A percentile compares a stretch with the other conserved stretches of the same genome.
Conservation (phyloP, 2,329 filamentous ascomycete genomes). For the Ophiognomonia clavigignenti-juglandacearum region DNA sequence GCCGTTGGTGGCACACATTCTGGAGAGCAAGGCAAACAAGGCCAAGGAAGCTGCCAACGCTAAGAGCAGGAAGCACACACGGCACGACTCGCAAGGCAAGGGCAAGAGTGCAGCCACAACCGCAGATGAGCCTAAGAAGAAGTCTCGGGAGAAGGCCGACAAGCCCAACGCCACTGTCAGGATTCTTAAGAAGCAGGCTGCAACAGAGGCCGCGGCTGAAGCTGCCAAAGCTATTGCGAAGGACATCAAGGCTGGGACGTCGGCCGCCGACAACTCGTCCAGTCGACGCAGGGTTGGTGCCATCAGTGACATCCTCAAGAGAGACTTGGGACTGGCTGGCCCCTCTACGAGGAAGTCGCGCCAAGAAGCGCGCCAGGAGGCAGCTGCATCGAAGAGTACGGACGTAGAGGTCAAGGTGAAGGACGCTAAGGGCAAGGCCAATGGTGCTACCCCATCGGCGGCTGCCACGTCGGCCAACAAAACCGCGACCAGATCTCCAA, state of each 20-base stretch:
- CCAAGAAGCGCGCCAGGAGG: conserved; percentile 45
- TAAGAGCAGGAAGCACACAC: conserved; percentile 51
- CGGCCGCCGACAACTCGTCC: conserved; percentile 39
- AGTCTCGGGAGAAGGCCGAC: conserved; percentile 50
- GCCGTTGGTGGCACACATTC: conserved; percentile 62
- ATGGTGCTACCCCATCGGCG: conserved; percentile 13
- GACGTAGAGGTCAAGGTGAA: conserved; percentile 43
- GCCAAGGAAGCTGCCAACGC: conserved; percentile 51
- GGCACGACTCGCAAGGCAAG: conserved; percentile 50
- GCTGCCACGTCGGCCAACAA: conserved; percentile 17
- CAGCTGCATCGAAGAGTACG: conserved; percentile 29
- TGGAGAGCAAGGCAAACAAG: conserved; percentile 76
- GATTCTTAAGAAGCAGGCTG: conserved; percentile 56
- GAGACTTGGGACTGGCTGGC: conserved; percentile 60
- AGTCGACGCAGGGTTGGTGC: conserved; percentile 50
- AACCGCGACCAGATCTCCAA: conserved; percentile 12
- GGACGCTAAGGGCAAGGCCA: conserved; percentile 23
- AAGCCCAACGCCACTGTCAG: conserved; percentile 57
- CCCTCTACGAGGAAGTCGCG: conserved; percentile 58
- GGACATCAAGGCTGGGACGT: conserved; percentile 26
- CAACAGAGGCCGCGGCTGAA: conserved; percentile 43
- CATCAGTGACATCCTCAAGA: conserved; percentile 58
- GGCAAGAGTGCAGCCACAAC: conserved; percentile 31
- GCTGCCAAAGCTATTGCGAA: conserved; percentile 37
- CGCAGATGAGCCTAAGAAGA: conserved; percentile 45